These are phyloP conservation scores for Wilcoxina mikolae DNA, from an alignment of 495 filamentous ascomycete species.

Conservation along the genomic window DNA sequence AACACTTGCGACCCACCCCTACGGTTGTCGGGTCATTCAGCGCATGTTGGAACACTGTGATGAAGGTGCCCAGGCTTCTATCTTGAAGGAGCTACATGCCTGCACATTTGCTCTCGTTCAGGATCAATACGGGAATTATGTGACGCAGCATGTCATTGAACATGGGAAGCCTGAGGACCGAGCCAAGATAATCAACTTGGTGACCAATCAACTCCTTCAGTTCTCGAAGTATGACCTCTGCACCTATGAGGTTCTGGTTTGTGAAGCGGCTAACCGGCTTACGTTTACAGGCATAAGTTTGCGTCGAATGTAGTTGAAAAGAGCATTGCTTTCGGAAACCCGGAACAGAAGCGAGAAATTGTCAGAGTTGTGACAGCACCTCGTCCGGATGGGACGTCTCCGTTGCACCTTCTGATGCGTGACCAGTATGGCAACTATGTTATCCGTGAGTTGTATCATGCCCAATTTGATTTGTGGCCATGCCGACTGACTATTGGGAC, in stretches of 20 bases:
- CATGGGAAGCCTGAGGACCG: conserved; percentile 67
- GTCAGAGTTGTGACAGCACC: conserved; percentile 46
- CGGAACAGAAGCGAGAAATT: conserved; percentile 56
- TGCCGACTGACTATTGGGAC: background rate
- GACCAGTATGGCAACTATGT: conserved; percentile 96
- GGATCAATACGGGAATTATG: conserved; percentile 94
- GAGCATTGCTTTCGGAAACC: conserved; percentile 61
- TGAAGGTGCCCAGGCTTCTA: conserved; percentile 48
- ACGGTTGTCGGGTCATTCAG: conserved; percentile 89
- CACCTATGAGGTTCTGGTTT: too few relatives aligned
- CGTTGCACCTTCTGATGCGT: conserved; percentile 61
- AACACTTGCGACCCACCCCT: conserved; percentile 60
- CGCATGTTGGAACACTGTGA: conserved; percentile 78
- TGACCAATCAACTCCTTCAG: conserved; percentile 54
- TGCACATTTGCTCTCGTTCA: conserved; percentile 59
- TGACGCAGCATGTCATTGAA: conserved; percentile 84
- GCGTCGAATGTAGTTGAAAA: conserved; percentile 97
- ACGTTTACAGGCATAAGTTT: conserved; percentile 56
- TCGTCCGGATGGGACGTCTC: conserved; percentile 49
- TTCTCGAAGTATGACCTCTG: conserved; percentile 50
- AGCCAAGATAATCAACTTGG: conserved; percentile 52
- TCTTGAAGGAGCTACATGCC: conserved; percentile 65
- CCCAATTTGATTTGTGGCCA: background rate
- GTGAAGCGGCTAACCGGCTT: background rate
- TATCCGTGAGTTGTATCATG: conserved; percentile 56